Base-by-base conservation (phyloP, 352 stramenopile species). In the Globisporangium alternatum region DNA sequence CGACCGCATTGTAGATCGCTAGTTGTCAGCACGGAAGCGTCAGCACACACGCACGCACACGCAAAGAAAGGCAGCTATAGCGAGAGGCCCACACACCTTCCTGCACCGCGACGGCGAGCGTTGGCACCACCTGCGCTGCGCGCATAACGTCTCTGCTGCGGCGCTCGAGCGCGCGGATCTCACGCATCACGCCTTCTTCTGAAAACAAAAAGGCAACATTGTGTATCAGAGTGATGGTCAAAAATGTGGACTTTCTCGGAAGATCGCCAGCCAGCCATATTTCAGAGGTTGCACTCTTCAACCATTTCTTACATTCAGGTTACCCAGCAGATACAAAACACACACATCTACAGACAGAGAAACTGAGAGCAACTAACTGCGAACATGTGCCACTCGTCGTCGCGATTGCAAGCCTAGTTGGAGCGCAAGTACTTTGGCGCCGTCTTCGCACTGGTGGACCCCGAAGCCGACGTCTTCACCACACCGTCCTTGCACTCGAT, bases 1-100 rank as follows among this genome's bases (percentile, higher is more conserved):
- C 85, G 17, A 94, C 69, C 31, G 78, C 68, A 45, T 96, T 96
- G 71, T 89, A 88, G 31, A 92, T 71, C 28, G 77, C 87, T 96
- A 39, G 7, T 41, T 19, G 4, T 35, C 51, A 19, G 58, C 12
- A 44, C 12, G 13, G 10, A 45, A 8, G 37, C 22, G 41, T 48
- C 5, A 48, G 17, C 17, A 48, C 17, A 48, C 43, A 48, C 2
- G 17, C 35, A 39, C 7, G 10, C 2, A 43, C 35, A 39, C 7
- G 10, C 41, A 47, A 22, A 45, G 8, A 43, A 53, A 37, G 13
- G 3, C 1, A 35, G 56, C 1, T 47, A 56, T 41, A 56, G 2
- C 39, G 21, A 44, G 43, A 8, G 30, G 19, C 44, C n/a, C n/a
- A 22, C 31, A 19, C 52, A 91, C 86, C 80, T 87, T 93, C 80